phyloP scores from a whole-genome alignment of 768 basidiomycete genomes.

The Russula earlei region DNA sequence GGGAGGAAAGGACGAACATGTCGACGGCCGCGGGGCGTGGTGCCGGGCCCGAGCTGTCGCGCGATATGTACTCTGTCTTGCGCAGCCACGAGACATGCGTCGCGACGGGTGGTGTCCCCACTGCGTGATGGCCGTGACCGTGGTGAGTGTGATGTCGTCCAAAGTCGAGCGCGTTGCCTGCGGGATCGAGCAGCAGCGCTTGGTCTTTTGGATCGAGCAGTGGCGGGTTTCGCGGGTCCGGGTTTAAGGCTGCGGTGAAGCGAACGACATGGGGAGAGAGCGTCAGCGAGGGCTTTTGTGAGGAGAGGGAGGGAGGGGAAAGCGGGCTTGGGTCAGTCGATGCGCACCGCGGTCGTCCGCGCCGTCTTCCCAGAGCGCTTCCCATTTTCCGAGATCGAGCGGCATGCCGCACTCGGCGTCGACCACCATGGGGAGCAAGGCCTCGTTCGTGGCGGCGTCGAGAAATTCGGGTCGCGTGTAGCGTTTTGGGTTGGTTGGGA shows the following conservation, averaged over 20 bases:
- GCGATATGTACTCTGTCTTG: conserved; percentile 82
- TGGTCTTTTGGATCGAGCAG: conserved; percentile 66
- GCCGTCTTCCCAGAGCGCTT: conserved; percentile 75
- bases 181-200: conserved; percentile 62
- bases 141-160: conserved; percentile 28
- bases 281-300: not conserved
- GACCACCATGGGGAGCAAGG: conserved; percentile 88
- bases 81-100: conserved; percentile 83
- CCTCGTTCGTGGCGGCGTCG: conserved; percentile 67
- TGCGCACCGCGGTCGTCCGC: conserved; percentile 53
- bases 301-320: not conserved
- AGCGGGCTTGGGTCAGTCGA: no score
- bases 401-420: conserved; percentile 98
- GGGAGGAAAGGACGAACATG: conserved; percentile 34
- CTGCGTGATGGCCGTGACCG: conserved; percentile 28
- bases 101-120: conserved; percentile 37
- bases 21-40: conserved; percentile 36
- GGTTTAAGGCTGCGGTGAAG: conserved; percentile 44
- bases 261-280: not conserved
- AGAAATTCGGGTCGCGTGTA: conserved; percentile 84
- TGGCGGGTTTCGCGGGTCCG: conserved; percentile 49
- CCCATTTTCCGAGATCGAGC: conserved; percentile 75
- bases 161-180: conserved; percentile 36
- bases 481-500: conserved; percentile 82
- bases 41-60: conserved; percentile 42